phyloP scores from a whole-genome alignment of 345 rosid species.

The Dovyalis caffra region DNA sequence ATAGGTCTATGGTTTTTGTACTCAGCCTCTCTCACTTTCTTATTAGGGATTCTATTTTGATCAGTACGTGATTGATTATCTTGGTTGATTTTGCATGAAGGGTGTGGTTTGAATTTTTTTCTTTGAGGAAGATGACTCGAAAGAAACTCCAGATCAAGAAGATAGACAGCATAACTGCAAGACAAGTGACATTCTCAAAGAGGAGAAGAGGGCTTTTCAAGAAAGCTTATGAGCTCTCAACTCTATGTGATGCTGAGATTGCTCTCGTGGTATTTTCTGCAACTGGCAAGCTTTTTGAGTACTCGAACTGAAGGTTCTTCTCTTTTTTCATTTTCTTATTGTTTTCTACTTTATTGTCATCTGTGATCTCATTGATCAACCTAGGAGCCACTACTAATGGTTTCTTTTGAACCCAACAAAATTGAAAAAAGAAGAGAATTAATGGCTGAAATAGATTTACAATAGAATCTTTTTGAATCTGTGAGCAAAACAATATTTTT shows the following conservation, averaged over 20 bases:
- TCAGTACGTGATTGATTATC: neutral
- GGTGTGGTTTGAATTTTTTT: neutral
- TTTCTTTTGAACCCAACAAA: neutral
- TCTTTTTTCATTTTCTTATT: too few relatives aligned
- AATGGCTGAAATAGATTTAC: neutral
- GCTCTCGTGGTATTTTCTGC: conserved; percentile 36
- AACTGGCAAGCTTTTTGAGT: conserved; percentile 40
- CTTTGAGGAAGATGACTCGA: conserved; percentile 32
- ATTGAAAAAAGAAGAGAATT: conserved; percentile 2
- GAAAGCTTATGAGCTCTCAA: conserved; percentile 45
- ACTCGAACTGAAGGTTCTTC: conserved; percentile 38
- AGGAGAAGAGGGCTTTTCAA: conserved; percentile 46
- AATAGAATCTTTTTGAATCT: neutral
- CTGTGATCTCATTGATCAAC: neutral
- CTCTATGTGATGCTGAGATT: conserved; percentile 43
- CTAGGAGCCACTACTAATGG: neutral
- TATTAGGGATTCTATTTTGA: neutral
- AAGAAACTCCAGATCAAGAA: conserved; percentile 47
- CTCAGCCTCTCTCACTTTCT: neutral
- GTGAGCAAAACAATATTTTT: neutral
- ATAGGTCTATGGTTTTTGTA: neutral
- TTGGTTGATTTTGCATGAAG: neutral
- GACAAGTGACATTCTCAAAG: conserved; percentile 50
- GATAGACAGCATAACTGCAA: conserved; percentile 36
- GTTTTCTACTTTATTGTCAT: neutral